phyloP scores from a whole-genome alignment of 2,329 filamentous ascomycete genomes.

The Ceratocystis huliohia region DNA sequence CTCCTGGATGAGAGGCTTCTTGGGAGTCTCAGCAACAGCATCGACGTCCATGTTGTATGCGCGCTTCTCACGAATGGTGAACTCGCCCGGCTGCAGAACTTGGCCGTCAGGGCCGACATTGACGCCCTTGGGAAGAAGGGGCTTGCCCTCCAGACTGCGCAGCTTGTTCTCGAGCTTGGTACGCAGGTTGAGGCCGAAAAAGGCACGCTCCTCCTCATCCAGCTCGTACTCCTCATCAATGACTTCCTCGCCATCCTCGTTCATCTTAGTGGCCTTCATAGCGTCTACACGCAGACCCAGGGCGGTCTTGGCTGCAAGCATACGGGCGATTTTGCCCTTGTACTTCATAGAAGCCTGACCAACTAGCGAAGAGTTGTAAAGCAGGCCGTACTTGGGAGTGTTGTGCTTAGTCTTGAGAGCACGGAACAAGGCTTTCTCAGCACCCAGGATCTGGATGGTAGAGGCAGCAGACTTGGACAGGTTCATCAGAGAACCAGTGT shows the following conservation, averaged over 20 bases:
- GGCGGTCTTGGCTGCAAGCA: slow-evolving; percentile 85
- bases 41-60: slow-evolving; percentile 95
- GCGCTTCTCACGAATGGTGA: slow-evolving; percentile 80
- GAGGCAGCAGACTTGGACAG: slow-evolving; percentile 89
- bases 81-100: slow-evolving; percentile 55
- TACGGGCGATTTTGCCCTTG: slow-evolving; percentile 98
- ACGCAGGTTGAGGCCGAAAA: slow-evolving; percentile 60
- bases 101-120: slow-evolving; percentile 63
- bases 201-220: slow-evolving; percentile 79
- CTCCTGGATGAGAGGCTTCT: slow-evolving; percentile 38
- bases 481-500: slow-evolving; percentile 86
- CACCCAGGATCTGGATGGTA: slow-evolving; percentile 95
- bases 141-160: slow-evolving; percentile 77
- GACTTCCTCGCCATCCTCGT: slow-evolving; percentile 48
- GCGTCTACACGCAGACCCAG: slow-evolving; percentile 89
- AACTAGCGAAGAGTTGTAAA: slow-evolving; percentile 85
- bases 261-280: slow-evolving; percentile 54
- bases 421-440: slow-evolving; percentile 96
- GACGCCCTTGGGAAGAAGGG: slow-evolving; percentile 62
- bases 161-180: slow-evolving; percentile 65
- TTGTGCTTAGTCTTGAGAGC: slow-evolving; percentile 98
- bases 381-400: slow-evolving; percentile 94
- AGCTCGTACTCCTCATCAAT: slow-evolving; percentile 49
- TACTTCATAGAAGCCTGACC: slow-evolving; percentile 96
- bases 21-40: slow-evolving; percentile 46